These are phyloP conservation scores for Taiwanofungus camphoratus DNA, from an alignment of 1,284 basidiomycete genomes.

Conservation along the genomic window DNA sequence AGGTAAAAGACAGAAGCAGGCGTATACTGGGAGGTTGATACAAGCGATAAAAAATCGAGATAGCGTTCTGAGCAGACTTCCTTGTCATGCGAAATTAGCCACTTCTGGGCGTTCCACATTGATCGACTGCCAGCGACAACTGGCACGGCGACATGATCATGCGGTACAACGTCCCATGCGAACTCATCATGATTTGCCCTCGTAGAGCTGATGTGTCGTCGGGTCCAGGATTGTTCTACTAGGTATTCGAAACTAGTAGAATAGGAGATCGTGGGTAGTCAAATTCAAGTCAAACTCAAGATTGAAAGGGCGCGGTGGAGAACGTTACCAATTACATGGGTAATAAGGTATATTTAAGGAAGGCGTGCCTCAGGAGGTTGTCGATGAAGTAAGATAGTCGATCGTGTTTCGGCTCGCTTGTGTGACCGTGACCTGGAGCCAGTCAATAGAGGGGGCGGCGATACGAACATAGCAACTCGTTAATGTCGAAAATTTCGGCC, in stretches of 20 bases:
- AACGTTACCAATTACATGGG: constrained; percentile 19
- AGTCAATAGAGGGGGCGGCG: constrained; percentile 4
- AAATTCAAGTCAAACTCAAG: constrained; percentile 1
- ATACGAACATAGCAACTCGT: constrained; percentile 3
- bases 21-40: no score
- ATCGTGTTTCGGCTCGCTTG: constrained; percentile 23
- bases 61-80: constrained; percentile 26
- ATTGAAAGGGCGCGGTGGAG: constrained; percentile 4
- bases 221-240: no score
- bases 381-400: constrained; percentile 12
- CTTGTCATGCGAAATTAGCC: constrained; percentile 13
- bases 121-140: constrained; percentile 21
- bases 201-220: no score
- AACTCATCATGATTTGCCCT: no score
- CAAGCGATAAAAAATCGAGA: constrained; percentile 24
- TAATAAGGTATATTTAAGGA: constrained; percentile 5
- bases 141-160: constrained; percentile 15
- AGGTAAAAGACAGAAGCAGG: no score
- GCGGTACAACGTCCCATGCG: no score
- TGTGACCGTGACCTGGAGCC: constrained; percentile 22
- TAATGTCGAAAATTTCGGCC: constrained; percentile 3
- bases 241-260: no score
- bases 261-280: no score
- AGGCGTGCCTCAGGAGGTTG: constrained; percentile 8
- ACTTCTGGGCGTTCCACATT: constrained; percentile 17